Percentiles rank a stretch among this genome's conserved stretches.
These are phyloP conservation scores for Cicer cuneatum DNA, from an alignment of 306 rosid genomes.

Conservation along the genomic window DNA sequence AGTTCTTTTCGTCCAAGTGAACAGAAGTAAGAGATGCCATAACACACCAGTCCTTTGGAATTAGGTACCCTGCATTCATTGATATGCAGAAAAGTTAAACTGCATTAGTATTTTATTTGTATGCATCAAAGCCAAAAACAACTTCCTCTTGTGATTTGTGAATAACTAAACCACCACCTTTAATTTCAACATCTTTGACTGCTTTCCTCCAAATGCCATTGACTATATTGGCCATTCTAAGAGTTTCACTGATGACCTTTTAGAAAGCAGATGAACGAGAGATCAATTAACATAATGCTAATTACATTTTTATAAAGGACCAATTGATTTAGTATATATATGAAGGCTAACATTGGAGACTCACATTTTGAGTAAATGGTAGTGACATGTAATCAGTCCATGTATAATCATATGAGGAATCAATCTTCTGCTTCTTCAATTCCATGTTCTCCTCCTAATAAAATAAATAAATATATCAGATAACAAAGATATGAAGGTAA, in stretches of 20 bases:
- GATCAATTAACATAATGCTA: background rate
- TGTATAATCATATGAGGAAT: slow-evolving; percentile 48
- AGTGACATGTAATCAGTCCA: slow-evolving; percentile 92
- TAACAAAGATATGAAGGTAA: background rate
- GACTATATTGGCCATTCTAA: slow-evolving; percentile 89
- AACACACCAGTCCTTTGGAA: slow-evolving; percentile 67
- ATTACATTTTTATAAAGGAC: background rate
- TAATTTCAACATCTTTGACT: slow-evolving; percentile 71
- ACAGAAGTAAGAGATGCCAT: slow-evolving; percentile 86
- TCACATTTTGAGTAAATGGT: slow-evolving; percentile 87
- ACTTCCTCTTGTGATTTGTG: background rate
- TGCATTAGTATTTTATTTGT: slow-evolving; percentile 4
- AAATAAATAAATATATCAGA: slow-evolving; percentile 17
- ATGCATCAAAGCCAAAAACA: background rate
- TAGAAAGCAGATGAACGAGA: slow-evolving; percentile 2
- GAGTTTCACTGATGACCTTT: slow-evolving; percentile 93
- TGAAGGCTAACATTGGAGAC: slow-evolving; percentile 38
- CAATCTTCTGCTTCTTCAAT: slow-evolving; percentile 64
- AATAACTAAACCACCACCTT: slow-evolving; percentile 57
- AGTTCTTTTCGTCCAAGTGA: slow-evolving; percentile 72
- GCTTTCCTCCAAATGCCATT: slow-evolving; percentile 96
- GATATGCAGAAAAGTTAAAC: slow-evolving; percentile 17
- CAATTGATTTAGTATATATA: slow-evolving; percentile 4
- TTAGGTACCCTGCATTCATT: slow-evolving; percentile 62
- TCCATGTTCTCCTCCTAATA: slow-evolving; percentile 89